phyloP scores from a whole-genome alignment of 306 rosid species.

The Rosa persica region DNA sequence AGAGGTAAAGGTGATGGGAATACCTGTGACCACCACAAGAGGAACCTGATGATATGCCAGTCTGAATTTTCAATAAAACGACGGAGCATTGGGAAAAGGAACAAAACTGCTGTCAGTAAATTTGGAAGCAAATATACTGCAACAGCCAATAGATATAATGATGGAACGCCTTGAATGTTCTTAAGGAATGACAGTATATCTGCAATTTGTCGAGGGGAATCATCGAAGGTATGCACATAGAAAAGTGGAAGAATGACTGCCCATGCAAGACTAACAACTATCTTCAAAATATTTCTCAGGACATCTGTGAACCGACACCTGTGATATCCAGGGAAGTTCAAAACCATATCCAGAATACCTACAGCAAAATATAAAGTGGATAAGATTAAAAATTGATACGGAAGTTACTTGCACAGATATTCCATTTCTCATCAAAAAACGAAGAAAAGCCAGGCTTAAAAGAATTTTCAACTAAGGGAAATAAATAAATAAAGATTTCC shows the following conservation, averaged over 20 bases:
- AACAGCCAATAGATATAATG: slow-evolving; percentile 70
- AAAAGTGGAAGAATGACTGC: slow-evolving; percentile 69
- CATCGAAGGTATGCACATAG: slow-evolving; percentile 54
- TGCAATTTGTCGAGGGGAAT: slow-evolving; percentile 36
- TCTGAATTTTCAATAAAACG: slow-evolving; percentile 99
- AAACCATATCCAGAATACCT: slow-evolving; percentile 76
- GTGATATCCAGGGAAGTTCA: slow-evolving; percentile 89
- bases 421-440: neutral
- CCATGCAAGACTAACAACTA: slow-evolving; percentile 79
- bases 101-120: slow-evolving; percentile 61
- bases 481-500: neutral
- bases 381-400: slow-evolving; percentile 1
- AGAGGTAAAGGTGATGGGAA: slow-evolving; percentile 16
- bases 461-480: neutral
- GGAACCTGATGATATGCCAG: slow-evolving; percentile 86
- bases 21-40: slow-evolving; percentile 99
- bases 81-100: slow-evolving; percentile 89
- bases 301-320: slow-evolving; percentile 79
- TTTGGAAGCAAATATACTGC: slow-evolving; percentile 85
- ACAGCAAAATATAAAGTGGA: slow-evolving; percentile 30
- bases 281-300: slow-evolving; percentile 75
- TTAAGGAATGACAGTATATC: slow-evolving; percentile 51
- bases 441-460: neutral
- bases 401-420: neutral
- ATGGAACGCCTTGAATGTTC: slow-evolving; percentile 57